These are phyloP conservation scores for Physcomitrium patens DNA, from an alignment of 225 moss, liverwort and hornwort species.

Conservation along the genomic window DNA sequence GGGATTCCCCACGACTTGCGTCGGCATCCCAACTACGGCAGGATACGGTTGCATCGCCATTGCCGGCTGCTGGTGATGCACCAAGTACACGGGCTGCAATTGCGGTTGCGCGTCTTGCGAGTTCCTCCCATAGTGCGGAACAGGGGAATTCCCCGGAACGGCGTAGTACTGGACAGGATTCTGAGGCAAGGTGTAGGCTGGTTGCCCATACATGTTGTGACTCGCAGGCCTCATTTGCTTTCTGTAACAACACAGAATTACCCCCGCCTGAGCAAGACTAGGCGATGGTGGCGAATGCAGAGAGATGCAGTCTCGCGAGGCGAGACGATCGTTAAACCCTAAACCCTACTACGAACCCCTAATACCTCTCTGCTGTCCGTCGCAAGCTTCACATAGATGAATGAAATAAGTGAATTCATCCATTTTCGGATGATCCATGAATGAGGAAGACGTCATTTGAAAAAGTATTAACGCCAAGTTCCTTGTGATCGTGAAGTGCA, in stretches of 20 bases:
- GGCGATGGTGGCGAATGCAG: neutral
- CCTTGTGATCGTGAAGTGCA: no score
- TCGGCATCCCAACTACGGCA: constrained; percentile 45
- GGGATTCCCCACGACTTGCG: constrained; percentile 48
- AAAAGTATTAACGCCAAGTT: no score
- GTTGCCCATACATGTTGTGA: constrained; percentile 56
- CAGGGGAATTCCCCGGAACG: constrained; percentile 20
- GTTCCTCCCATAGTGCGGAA: constrained; percentile 46
- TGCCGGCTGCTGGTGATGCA: constrained; percentile 37
- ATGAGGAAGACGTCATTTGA: no score
- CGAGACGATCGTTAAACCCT: constrained; percentile 31
- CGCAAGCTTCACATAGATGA: neutral
- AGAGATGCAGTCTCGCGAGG: neutral
- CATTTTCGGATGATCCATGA: no score
- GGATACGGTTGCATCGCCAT: constrained; percentile 44
- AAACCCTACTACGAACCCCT: constrained; percentile 8
- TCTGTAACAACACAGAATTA: neutral
- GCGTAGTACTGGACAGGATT: constrained; percentile 40
- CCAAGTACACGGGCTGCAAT: constrained; percentile 49
- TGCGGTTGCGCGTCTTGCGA: constrained; percentile 34
- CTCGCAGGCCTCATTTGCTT: constrained; percentile 48
- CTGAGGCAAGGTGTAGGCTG: constrained; percentile 38
- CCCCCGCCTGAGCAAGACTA: neutral
- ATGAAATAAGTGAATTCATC: no score
- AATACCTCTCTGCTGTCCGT: no score